Conservation (phyloP, 306 rosid genomes). For the Biancaea sappan region DNA sequence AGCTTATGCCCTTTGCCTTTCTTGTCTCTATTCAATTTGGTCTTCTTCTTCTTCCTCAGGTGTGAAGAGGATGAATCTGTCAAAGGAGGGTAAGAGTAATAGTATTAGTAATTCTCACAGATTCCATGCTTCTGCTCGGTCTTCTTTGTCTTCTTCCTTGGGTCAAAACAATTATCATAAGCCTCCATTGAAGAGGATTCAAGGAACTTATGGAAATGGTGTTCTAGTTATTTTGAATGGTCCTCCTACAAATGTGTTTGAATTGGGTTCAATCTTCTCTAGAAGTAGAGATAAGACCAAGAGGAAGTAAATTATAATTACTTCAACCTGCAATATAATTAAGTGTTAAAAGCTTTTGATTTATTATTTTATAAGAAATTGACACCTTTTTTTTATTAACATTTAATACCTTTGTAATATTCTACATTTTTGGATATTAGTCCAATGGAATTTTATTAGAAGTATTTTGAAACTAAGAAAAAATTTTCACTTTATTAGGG, state of each 20-base stretch:
- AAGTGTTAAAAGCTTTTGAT: too few relatives aligned
- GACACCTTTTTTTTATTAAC: too few relatives aligned
- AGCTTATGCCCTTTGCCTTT: conserved; percentile 84
- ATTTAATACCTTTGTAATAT: too few relatives aligned
- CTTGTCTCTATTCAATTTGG: conserved; percentile 77
- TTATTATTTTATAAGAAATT: too few relatives aligned
- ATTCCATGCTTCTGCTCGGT: conserved; percentile 33
- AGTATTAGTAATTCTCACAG: conserved; percentile 50
- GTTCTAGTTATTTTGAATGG: conserved; percentile 65
- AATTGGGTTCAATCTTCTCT: conserved; percentile 77
- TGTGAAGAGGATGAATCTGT: conserved; percentile 42
- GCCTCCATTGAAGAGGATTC: conserved; percentile 75
- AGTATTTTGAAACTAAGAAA: too few relatives aligned
- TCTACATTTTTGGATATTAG: too few relatives aligned
- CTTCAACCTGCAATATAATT: conserved; percentile 7
- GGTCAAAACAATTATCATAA: conserved; percentile 45
- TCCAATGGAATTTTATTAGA: too few relatives aligned
- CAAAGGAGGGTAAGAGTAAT: conserved; percentile 48
- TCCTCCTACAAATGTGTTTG: conserved; percentile 68
- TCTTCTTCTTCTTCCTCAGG: conserved; percentile 50
- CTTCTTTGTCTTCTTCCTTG: conserved; percentile 8
- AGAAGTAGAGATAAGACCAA: conserved; percentile 64
- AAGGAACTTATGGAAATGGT: conserved; percentile 54
- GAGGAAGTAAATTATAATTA: conserved; percentile 55
- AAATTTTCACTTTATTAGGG: too few relatives aligned